Evolutionary conservation across 768 basidiomycete genomes (phyloP).

Genomic region (Thelephora aurantiotincta): DNA sequence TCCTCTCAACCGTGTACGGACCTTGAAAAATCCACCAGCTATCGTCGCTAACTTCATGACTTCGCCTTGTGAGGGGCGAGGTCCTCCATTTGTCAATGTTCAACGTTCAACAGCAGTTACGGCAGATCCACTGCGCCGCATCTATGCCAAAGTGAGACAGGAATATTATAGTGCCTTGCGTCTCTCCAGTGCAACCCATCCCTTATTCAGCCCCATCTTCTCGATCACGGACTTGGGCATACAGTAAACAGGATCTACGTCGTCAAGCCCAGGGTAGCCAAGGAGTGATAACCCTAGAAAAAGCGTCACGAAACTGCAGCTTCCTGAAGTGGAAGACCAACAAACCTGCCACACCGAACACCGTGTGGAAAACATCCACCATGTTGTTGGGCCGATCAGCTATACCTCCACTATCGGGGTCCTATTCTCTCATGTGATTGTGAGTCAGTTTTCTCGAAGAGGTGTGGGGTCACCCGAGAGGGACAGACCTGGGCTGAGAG

Average conservation of each 20-base stretch:
- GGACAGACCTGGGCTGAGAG: constrained; percentile 62
- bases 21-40: no score
- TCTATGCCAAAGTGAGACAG: no score
- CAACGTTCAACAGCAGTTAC: no score
- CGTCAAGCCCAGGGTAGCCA: constrained; percentile 71
- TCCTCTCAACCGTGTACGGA: no score
- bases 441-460: not conserved
- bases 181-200: constrained; percentile 42
- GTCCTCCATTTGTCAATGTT: no score
- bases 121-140: no score
- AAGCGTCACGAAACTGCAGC: not conserved
- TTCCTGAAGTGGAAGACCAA: not conserved
- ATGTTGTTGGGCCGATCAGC: constrained; percentile 89
- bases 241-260: constrained; percentile 91
- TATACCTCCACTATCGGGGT: constrained; percentile 83
- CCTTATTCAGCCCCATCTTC: constrained; percentile 51
- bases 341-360: constrained; percentile 78
- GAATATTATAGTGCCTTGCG: constrained; percentile 6
- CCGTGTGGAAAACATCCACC: constrained; percentile 95
- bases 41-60: no score
- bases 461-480: not conserved
- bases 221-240: constrained; percentile 78
- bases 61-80: no score
- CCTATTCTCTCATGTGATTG: constrained; percentile 28
- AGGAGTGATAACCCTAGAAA: constrained; percentile 67